Conservation (phyloP, 1,139 yeast genomes). For the Suhomyces terraborum region DNA sequence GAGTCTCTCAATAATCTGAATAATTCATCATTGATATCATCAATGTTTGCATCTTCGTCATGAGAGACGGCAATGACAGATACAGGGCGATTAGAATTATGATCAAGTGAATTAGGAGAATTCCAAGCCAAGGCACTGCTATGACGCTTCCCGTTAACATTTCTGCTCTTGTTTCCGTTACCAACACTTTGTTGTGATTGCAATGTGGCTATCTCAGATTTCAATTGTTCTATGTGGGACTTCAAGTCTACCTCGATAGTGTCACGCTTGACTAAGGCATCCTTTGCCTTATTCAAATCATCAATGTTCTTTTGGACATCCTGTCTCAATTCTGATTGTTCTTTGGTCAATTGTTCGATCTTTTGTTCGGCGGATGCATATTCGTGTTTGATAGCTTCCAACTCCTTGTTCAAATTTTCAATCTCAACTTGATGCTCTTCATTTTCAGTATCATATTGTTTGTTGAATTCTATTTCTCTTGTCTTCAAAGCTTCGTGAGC, state of each 20-base stretch:
- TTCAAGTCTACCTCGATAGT: conserved; percentile 71
- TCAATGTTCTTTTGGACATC: conserved; percentile 64
- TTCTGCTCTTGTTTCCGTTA: conserved; percentile 28
- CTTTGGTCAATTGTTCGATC: conserved; percentile 63
- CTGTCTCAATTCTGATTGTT: conserved; percentile 63
- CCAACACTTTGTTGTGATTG: conserved; percentile 33
- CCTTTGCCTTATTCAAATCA: conserved; percentile 64
- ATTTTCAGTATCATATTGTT: conserved; percentile 47
- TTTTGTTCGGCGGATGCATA: conserved; percentile 62
- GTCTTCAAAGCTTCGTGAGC: conserved; percentile 58
- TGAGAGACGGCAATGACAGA: conserved; percentile 60
- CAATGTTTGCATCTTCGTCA: conserved; percentile 59
- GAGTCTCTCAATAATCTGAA: conserved; percentile 78
- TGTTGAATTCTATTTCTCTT: conserved; percentile 56
- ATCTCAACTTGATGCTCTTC: conserved; percentile 53
- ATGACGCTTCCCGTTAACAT: conserved; percentile 39
- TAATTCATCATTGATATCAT: conserved; percentile 72
- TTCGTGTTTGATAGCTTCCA: conserved; percentile 58
- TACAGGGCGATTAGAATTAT: conserved; percentile 50
- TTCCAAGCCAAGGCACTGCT: conserved; percentile 45
- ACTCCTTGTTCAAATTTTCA: conserved; percentile 56
- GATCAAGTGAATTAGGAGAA: conserved; percentile 34
- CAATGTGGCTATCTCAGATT: conserved; percentile 60
- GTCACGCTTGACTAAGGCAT: conserved; percentile 61
- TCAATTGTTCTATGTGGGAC: conserved; percentile 67